Evolutionary conservation across 2,329 filamentous ascomycete genomes (phyloP), one percentile per base, ranked within the genome.

Genomic region (Beauveria pseudobassiana): DNA sequence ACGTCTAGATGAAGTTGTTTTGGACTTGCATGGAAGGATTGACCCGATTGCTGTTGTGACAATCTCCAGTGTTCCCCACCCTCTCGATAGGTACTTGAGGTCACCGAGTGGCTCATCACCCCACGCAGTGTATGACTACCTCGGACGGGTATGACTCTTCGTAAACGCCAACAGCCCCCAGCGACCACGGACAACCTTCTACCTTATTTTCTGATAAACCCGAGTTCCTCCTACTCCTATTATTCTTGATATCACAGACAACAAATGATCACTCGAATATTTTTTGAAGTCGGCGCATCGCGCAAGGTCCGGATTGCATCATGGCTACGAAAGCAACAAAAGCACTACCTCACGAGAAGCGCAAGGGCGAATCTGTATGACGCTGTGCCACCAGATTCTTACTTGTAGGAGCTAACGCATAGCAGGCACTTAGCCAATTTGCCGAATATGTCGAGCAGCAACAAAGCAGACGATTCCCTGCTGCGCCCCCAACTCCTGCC

Each of bases 361-460:
- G 91, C 67, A 91, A 90, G 77, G 92, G 92, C 67, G 93, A 97
- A 78, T 86, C 90, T 64, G 91, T 93, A 83, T 26, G 56, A 12
- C 22, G 2, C 1, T 12, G 18, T 5, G 24, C 6, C 30, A 12
- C 8, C 9, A 5, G 64, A 83, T 6, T 38, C 63, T 34, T 22
- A 45, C 26, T 42, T 7, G 7, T 20, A 20, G 12, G 12, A 20
- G 22, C 18, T 52, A 42, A 45, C 9, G 12, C 14, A 16, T 42
- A 5, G 0, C 55, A 83, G 82, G 93, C 93, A 14, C 82, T 99
- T 61, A 95, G 90, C 78, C 95, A 98, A 69, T 99, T 99, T 73
- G 92, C 93, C 74, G 95, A 99, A 70, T 98, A 97, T 70, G 95
- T 97, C 66, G 92, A 98, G 75, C 89, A 92, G 73, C 93, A 98